Evolutionary conservation across 2,329 filamentous ascomycete genomes (phyloP).

Genomic region (Fusarium pseudonygamai): DNA sequence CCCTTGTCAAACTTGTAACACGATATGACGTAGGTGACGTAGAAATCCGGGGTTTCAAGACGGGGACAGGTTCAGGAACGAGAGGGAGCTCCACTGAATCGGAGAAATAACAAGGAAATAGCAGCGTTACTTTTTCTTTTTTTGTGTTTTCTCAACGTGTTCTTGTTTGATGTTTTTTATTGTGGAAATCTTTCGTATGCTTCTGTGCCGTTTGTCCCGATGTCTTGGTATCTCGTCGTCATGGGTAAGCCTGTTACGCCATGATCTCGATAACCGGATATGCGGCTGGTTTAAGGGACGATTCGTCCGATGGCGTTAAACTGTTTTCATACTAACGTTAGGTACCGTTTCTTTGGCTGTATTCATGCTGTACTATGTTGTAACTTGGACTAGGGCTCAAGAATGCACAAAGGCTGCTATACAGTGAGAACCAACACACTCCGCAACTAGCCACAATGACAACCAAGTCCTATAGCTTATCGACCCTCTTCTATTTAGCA

Average conservation of each 20-base stretch:
- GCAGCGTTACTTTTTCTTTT: conserved; percentile 1
- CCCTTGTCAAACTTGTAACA: conserved; percentile 1
- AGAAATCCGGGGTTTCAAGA: conserved; percentile 25
- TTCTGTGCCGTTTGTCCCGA: conserved; percentile 14
- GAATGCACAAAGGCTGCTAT: not conserved
- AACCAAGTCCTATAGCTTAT: not conserved
- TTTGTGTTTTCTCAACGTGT: not conserved
- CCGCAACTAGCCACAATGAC: not conserved
- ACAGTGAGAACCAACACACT: not conserved
- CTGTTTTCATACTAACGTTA: not conserved
- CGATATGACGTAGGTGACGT: conserved; percentile 30
- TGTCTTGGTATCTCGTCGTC: conserved; percentile 17
- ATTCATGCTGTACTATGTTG: not conserved
- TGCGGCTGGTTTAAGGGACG: not conserved
- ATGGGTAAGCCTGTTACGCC: conserved; percentile 6
- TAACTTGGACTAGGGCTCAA: no score
- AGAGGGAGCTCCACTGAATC: conserved; percentile 11
- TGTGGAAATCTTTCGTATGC: not conserved
- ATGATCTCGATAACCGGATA: conserved; percentile 2
- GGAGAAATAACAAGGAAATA: conserved; percentile 27
- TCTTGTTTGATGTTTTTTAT: not conserved
- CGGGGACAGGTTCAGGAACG: conserved; percentile 24
- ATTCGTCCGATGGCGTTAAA: not conserved
- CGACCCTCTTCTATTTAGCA: accelerated
- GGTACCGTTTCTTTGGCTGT: not conserved